Evolutionary conservation across 495 filamentous ascomycete species (phyloP), one percentile per base, ranked within the genome.

Genomic region (Aspergillus conjunctus): DNA sequence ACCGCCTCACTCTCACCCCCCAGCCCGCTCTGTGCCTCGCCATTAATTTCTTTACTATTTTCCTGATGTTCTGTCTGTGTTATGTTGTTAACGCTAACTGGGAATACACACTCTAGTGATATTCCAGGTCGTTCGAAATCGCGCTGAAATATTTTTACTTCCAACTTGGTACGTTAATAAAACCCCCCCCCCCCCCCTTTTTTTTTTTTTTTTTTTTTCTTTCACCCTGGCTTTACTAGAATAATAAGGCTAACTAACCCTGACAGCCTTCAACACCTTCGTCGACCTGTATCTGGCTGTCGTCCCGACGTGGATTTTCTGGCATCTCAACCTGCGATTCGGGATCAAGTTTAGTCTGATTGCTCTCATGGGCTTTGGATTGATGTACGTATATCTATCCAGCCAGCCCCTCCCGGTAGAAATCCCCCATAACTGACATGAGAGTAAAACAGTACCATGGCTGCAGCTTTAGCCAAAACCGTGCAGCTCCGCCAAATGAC

Each of bases 271-370:
- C 65, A 80, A 78, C 22, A 71, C 74, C 4, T 60, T 73, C n/a
- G 69, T 73, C 12, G 81, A 84, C 52, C 65, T 83, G 1, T 80
- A 78, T 32, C 74, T 84, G 32, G 80, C 81, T n/a, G 58, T 74
- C 0, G 81, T 81, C 55, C 79, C 81, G 8, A 72, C 73, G 4
- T 64, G 68, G 21, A 70, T 81, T 21, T 77, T 83, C 51, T 81
- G 70, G 69, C 70, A 65, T 41, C 55, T 84, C 49, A 77, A 81
- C 46, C 58, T 84, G 31, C 65, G 71, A 4, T 21, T 71, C 12
- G 70, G 67, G 34, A 73, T 81, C 52, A 84, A 83, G 66, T 37
- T 82, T 4, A 76, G 77, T n/a, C 62, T 84, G 43, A 69, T 74
- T 5, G 39, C 63, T 18, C 68, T 82, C 7, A 70, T 83, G 7